Percentiles rank a stretch among this genome's conserved stretches.
Evolutionary conservation across 2,329 filamentous ascomycete species (phyloP).

Genomic region (Colletotrichum trifolii): DNA sequence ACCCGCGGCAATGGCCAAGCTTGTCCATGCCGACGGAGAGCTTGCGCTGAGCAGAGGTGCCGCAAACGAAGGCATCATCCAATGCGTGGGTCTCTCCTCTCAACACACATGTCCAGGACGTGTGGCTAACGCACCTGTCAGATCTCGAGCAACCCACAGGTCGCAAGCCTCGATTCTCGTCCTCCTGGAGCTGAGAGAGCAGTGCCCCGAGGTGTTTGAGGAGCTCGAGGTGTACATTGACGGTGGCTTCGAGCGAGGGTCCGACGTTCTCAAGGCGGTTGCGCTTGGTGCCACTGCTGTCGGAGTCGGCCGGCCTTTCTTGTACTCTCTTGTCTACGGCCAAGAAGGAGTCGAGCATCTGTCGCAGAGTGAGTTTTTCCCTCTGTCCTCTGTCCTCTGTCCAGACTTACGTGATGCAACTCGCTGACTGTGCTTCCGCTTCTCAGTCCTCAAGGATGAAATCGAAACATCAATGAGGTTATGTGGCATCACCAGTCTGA

Average conservation of each 20-base stretch:
- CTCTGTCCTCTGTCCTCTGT: too few species aligned
- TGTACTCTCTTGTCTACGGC: conserved; percentile 61
- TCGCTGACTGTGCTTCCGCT: neutral
- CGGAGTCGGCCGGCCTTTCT: conserved; percentile 73
- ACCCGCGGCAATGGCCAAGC: conserved; percentile 71
- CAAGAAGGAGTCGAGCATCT: conserved; percentile 61
- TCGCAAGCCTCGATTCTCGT: conserved; percentile 41
- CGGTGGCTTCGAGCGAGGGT: conserved; percentile 72
- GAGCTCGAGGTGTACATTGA: conserved; percentile 68
- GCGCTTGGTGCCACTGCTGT: conserved; percentile 72
- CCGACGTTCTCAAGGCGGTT: conserved; percentile 77
- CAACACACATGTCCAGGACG: neutral
- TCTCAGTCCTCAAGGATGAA: conserved; percentile 42
- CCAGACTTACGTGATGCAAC: neutral
- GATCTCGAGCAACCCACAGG: conserved; percentile 59
- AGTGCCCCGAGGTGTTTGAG: conserved; percentile 36
- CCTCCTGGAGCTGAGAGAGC: conserved; percentile 61
- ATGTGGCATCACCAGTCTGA: conserved; percentile 43
- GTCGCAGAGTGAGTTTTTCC: conserved; percentile 15
- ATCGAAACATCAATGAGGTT: conserved; percentile 45
- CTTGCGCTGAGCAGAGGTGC: conserved; percentile 42
- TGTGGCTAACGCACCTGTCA: conserved; percentile 21
- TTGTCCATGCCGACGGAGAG: conserved; percentile 73
- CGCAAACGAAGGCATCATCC: conserved; percentile 58
- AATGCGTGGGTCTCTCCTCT: conserved; percentile 49